Base-by-base conservation (phyloP, 2,329 filamentous ascomycete genomes). In the Alternaria postmessia region DNA sequence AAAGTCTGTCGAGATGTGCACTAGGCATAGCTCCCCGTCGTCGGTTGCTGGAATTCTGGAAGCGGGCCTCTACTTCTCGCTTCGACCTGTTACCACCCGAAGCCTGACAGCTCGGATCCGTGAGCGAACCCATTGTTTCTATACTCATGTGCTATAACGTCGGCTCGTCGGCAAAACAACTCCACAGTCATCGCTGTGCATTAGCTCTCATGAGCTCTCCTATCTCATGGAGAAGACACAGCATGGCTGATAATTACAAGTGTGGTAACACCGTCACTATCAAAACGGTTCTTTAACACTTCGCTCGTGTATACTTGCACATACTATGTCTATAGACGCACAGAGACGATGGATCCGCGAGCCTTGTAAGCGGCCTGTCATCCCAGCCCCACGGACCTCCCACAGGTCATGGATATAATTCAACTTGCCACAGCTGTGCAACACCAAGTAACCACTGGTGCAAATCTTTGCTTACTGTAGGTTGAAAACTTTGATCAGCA, bases 291-390 rank as follows among this genome's bases (percentile, higher is more conserved):
- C 59, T 62, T 57, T 39, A 32, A 53, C 41, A 52, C 32, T 30
- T 44, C 34, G 34, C 41, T 63, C 34, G 42, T 55, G 36, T 51
- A 36, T 47, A 36, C n/a, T 41, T 46, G 18, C 39, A 28, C 38
- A 12, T 44, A 41, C n/a, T 3, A 32, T 32, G 36, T 57, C 32
- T 32, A 43, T 30, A 48, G 16, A 48, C n/a, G 20, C 51, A 59
- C 36, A 51, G 49, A 42, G 42, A 44, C 22, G 36, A 30, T 44
- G 34, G 28, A 32, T 34, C 56, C 60, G 65, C 59, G 57, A 67
- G 64, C 59, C 49, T 58, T 60, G 51, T 57, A 62, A 63, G 48
- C 47, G 34, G 36, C 44, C 59, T 67, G 64, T 67, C 54, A 57
- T 53, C 42, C 43, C 36, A 61, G 32, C n/a, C 36, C 48, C 42